Conservation (phyloP, 2,329 filamentous ascomycete genomes). For the Hymenoscyphus scutula region DNA sequence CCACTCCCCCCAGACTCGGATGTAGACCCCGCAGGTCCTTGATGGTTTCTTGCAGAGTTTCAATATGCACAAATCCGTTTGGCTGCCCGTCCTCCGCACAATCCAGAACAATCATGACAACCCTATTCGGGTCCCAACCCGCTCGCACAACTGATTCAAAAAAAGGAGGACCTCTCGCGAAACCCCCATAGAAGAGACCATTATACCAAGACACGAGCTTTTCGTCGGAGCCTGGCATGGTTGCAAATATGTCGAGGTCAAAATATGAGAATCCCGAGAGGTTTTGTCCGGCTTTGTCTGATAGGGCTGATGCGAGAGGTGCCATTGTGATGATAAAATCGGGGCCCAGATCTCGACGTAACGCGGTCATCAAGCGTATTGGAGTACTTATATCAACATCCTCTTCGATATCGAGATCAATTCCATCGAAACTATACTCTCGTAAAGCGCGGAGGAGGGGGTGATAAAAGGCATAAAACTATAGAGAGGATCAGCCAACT, state of each 20-base stretch:
- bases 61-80: slow-evolving; percentile 57
- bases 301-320: slow-evolving; percentile 72
- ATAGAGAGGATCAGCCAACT: slow-evolving; percentile 4
- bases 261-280: slow-evolving; percentile 80
- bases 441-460: slow-evolving; percentile 10
- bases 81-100: slow-evolving; percentile 65
- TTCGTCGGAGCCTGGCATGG: slow-evolving; percentile 24
- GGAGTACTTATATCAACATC: slow-evolving; percentile 63
- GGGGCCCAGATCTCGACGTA: slow-evolving; percentile 65
- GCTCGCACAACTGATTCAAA: slow-evolving; percentile 51
- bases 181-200: slow-evolving; percentile 86
- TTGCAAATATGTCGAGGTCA: slow-evolving; percentile 56
- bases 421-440: slow-evolving; percentile 58
- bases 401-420: slow-evolving; percentile 80
- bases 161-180: slow-evolving; percentile 38
- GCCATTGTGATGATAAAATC: slow-evolving; percentile 75
- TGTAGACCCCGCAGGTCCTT: slow-evolving; percentile 49
- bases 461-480: slow-evolving; percentile 39
- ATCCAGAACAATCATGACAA: slow-evolving; percentile 78
- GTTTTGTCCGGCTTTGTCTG: slow-evolving; percentile 55
- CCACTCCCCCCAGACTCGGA: slow-evolving; percentile 65
- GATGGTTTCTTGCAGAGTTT: slow-evolving; percentile 54
- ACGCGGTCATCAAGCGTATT: slow-evolving; percentile 61
- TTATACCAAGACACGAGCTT: slow-evolving; percentile 75
- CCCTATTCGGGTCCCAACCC: slow-evolving; percentile 68